Percentiles rank a stretch among this genome's conserved stretches.
Conservation (phyloP, 2,329 filamentous ascomycete genomes). For the Gaeumannomyces sp. region DNA sequence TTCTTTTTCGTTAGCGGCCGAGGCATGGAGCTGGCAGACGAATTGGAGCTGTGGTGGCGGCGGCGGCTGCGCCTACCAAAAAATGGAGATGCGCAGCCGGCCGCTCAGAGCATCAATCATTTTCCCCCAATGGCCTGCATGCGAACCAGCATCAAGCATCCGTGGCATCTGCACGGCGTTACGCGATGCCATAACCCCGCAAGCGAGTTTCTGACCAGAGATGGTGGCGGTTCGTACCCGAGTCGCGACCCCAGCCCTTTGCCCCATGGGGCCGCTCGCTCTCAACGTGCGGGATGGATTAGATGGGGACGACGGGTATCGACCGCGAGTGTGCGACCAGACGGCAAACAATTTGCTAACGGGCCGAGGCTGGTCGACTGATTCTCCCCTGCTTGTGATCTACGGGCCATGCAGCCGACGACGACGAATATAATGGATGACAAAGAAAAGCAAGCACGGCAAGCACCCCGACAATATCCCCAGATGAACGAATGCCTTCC, state of each 20-base stretch:
- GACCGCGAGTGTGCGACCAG: not conserved
- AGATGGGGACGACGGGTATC: not conserved
- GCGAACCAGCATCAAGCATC: not conserved
- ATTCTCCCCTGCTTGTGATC: no score
- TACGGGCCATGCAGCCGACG: no score
- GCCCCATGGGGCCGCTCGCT: not conserved
- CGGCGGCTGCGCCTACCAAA: not conserved
- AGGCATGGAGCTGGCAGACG: no score
- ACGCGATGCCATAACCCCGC: not conserved
- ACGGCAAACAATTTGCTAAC: no score
- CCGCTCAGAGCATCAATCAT: not conserved
- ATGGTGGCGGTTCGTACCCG: not conserved
- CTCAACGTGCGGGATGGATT: not conserved
- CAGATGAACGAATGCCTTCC: no score
- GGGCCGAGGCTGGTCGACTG: no score
- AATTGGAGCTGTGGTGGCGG: no score
- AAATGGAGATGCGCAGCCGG: not conserved
- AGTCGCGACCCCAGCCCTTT: no score
- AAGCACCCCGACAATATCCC: no score
- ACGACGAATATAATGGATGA: no score
- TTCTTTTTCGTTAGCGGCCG: no score
- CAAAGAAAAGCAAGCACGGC: no score
- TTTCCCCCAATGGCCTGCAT: conserved; percentile 1
- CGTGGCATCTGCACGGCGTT: not conserved
- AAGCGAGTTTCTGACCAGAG: not conserved